A percentile compares a stretch with the other conserved stretches of the same genome.
Conservation (phyloP, 2,329 filamentous ascomycete genomes). For the Ambrosiella xylebori region DNA sequence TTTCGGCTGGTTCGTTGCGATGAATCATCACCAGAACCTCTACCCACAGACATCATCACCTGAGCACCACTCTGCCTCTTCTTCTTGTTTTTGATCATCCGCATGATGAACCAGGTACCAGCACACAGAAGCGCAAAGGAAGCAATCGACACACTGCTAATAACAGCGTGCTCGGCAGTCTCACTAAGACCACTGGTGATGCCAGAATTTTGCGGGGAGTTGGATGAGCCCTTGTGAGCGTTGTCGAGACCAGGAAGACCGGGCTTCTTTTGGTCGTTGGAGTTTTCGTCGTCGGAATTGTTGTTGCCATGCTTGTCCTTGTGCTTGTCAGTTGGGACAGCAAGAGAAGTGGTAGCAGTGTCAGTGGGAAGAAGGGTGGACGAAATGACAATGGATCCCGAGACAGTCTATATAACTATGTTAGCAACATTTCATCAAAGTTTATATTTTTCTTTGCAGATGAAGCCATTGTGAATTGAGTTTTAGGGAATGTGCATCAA, state of each 20-base stretch:
- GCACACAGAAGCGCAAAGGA: conserved; percentile 8
- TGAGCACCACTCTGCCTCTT: neutral
- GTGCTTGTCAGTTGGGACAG: neutral
- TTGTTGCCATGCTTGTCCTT: neutral
- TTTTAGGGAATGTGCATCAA: no score
- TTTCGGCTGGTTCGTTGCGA: no score
- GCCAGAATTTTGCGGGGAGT: neutral
- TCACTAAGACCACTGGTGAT: conserved; percentile 1
- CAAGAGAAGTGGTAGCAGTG: neutral
- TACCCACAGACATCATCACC: neutral
- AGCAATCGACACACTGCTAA: conserved; percentile 10
- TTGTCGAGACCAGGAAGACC: neutral
- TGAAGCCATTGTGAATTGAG: no score
- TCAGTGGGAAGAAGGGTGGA: neutral
- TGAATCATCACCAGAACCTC: neutral
- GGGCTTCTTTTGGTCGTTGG: neutral
- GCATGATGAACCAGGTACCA: conserved; percentile 9
- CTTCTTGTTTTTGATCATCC: conserved; percentile 3
- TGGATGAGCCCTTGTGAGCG: neutral
- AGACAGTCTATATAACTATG: neutral
- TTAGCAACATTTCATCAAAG: neutral
- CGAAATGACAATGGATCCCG: conserved; percentile 4
- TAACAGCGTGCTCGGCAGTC: conserved; percentile 9
- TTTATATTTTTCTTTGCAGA: no score
- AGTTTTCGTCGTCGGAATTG: neutral